A percentile compares a stretch with the other conserved stretches of the same genome.
Evolutionary conservation across 2,329 filamentous ascomycete species (phyloP).

Genomic region (Microsporum canis): DNA sequence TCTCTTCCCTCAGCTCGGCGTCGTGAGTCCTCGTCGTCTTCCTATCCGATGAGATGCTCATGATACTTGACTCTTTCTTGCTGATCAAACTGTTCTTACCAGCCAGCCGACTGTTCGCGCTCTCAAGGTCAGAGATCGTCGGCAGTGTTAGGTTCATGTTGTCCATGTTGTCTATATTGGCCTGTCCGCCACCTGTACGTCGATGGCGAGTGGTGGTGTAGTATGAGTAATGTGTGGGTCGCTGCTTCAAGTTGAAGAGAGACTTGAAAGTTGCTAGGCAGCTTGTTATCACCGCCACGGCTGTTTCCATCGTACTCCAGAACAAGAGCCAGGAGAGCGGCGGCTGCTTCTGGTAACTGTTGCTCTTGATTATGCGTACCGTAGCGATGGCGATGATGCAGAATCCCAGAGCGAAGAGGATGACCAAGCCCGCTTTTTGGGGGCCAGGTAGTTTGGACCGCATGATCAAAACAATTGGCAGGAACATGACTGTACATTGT

Average conservation of each 20-base stretch:
- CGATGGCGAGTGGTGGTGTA: background rate
- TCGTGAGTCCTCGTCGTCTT: conserved; percentile 7
- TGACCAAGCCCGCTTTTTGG: conserved; percentile 9
- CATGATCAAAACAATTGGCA: conserved; percentile 9
- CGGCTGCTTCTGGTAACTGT: conserved; percentile 10
- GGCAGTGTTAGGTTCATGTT: background rate
- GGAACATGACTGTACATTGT: conserved; percentile 7
- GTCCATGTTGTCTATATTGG: background rate
- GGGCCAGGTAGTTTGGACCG: conserved; percentile 8
- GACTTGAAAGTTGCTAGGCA: conserved; percentile 13
- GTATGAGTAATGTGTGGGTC: background rate
- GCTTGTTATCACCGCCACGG: conserved; percentile 10
- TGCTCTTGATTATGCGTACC: conserved; percentile 10
- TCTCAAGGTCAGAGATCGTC: background rate
- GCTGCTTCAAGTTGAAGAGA: conserved; percentile 6
- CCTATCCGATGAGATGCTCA: background rate
- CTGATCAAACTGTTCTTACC: background rate
- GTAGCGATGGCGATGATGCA: conserved; percentile 9
- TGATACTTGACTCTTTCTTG: background rate
- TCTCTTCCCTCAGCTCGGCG: conserved; percentile 9
- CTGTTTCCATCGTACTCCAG: conserved; percentile 11
- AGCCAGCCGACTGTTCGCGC: background rate
- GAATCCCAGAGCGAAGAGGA: conserved; percentile 10
- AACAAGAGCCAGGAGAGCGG: conserved; percentile 11
- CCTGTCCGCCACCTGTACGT: background rate